Conservation (phyloP, 208 protist genomes). For the Trypanosoma scelopori region DNA sequence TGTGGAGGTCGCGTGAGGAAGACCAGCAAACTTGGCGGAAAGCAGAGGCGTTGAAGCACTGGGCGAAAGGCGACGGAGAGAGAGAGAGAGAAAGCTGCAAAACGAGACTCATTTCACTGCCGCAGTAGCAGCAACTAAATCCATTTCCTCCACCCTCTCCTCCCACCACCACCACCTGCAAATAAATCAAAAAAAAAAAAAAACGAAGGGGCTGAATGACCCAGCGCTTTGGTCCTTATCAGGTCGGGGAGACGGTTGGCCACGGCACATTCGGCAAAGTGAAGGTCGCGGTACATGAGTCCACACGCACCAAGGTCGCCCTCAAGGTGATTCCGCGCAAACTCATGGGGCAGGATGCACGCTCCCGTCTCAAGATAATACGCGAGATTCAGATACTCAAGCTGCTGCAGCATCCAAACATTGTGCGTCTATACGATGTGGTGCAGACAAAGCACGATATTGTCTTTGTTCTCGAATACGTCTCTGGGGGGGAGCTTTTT, state of each 20-base stretch:
- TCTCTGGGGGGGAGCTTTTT: slow-evolving; percentile 97
- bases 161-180: no score
- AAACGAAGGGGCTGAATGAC: slow-evolving; percentile 22
- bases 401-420: slow-evolving; percentile 97
- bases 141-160: no score
- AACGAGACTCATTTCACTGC: no score
- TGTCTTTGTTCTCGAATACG: slow-evolving; percentile 98
- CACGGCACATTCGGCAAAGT: slow-evolving; percentile 86
- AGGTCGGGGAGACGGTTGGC: slow-evolving; percentile 78
- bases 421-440: slow-evolving; percentile 97
- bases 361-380: slow-evolving; percentile 88
- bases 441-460: slow-evolving; percentile 97
- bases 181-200: not conserved
- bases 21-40: no score
- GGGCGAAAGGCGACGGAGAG: not conserved
- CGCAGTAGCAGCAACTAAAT: no score
- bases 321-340: slow-evolving; percentile 82
- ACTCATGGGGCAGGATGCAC: slow-evolving; percentile 64
- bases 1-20: no score
- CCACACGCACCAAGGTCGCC: slow-evolving; percentile 84
- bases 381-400: slow-evolving; percentile 98
- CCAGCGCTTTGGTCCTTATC: slow-evolving; percentile 85
- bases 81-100: no score
- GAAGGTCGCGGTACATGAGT: slow-evolving; percentile 94
- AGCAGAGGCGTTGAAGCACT: no score